Base-by-base conservation (phyloP, 2,329 filamentous ascomycete genomes). In the Aspergillus uvarum region DNA sequence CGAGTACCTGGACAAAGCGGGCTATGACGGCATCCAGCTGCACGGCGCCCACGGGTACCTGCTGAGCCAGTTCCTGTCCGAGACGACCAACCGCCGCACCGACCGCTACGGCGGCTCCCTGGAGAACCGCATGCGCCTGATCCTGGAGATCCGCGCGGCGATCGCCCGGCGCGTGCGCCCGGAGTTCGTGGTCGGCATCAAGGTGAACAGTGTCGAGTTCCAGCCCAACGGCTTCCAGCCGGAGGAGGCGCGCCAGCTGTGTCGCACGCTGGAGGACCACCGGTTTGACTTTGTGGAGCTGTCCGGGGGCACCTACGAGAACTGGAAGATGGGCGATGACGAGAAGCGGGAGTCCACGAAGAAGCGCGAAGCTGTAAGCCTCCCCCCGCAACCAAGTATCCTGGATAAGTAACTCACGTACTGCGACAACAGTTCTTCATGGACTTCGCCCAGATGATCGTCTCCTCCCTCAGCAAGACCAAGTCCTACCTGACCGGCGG, bases 231-330 rank as follows among this genome's bases (percentile, higher is more conserved):
- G 35, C 2, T 59, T 59, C 2, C 63, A 61, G 11, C 67, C 59
- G 38, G 85, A 84, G 2, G 82, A 79, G n/a, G 69, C 88, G 7
- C 79, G 82, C 65, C 86, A 89, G 67, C 74, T 87, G 3, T 3
- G 79, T 80, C n/a, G 81, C 77, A 1, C 73, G 24, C 59, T 67
- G n/a, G 70, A 67, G 22, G 65, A 67, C 22, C 38, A 44, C 16
- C 67, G 69, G 3, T 70, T 89, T 1, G 87, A 90, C 71, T 89
- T 89, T 65, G 72, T 90, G 0, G 87, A 90, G 70, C 80, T 90
- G 26, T 85, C 81, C 14, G 88, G 88, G 1, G 87, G 88, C 0
- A 82, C 74, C 0, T 86, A 82, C 62, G 82, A 86, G 48, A 59
- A 65, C 3, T 44, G 38, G 38, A 19, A 44, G 38, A 44, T 44